Evolutionary conservation across 2,329 filamentous ascomycete species (phyloP).

Genomic region (Apiospora kogelbergensis): DNA sequence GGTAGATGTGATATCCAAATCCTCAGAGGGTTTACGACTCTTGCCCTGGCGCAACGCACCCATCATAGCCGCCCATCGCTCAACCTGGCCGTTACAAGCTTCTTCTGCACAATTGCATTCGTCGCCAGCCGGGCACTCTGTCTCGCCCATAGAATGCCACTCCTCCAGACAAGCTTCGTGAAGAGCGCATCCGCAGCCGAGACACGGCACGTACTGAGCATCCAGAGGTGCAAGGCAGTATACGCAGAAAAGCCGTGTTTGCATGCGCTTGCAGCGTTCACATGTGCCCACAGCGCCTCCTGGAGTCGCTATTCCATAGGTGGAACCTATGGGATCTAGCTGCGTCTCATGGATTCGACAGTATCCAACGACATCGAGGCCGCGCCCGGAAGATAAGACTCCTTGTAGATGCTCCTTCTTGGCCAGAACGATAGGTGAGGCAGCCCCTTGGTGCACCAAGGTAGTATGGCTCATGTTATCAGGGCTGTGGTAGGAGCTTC

Average conservation of each 20-base stretch:
- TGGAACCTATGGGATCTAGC: slow-evolving; percentile 59
- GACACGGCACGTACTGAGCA: slow-evolving; percentile 59
- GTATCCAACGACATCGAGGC: slow-evolving; percentile 62
- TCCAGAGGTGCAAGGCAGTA: slow-evolving; percentile 62
- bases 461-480: slow-evolving; percentile 34
- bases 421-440: slow-evolving; percentile 55
- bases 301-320: slow-evolving; percentile 40
- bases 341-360: slow-evolving; percentile 64
- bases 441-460: slow-evolving; percentile 37
- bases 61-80: slow-evolving; percentile 60
- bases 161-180: slow-evolving; percentile 60
- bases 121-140: slow-evolving; percentile 61
- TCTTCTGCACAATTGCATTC: slow-evolving; percentile 63
- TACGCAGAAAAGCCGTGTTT: slow-evolving; percentile 60
- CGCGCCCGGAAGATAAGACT: slow-evolving; percentile 52
- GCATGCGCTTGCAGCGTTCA: slow-evolving; percentile 51
- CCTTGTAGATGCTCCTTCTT: slow-evolving; percentile 54
- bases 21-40: slow-evolving; percentile 25
- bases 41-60: slow-evolving; percentile 41
- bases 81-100: slow-evolving; percentile 56
- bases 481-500: slow-evolving; percentile 35
- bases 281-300: slow-evolving; percentile 42
- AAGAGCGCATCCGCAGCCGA: slow-evolving; percentile 62
- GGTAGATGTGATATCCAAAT: slow-evolving; percentile 6
- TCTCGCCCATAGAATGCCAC: slow-evolving; percentile 58